Base-by-base conservation (phyloP, 306 rosid species). In the Malus asiatica region DNA sequence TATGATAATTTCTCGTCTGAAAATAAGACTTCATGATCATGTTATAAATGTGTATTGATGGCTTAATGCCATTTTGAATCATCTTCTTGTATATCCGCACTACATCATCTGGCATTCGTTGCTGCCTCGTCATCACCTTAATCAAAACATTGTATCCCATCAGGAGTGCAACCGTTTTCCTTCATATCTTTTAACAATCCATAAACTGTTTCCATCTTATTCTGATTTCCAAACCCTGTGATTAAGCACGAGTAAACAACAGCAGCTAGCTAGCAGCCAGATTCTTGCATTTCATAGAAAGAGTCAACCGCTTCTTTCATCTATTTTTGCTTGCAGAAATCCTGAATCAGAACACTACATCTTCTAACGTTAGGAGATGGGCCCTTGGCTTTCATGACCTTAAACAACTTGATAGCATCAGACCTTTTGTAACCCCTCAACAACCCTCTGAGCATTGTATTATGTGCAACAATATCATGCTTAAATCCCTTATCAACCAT, bases 1-100 rank as follows among this genome's bases (percentile, higher is more conserved):
- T 87, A 52, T 89, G 91, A 53, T 90, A 89, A 81, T 92, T 86
- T 83, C 84, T 88, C 11, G 81, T 74, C 72, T 78, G 87, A 73
- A 88, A 90, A 80, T 85, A 92, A 71, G 98, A 90, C 51, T 92
- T 95, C 98, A 93, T 87, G 42, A 92, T 84, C 99, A 92, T 95
- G 86, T 87, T 89, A 81, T 86, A 95, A 29, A 97, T 89, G 84
- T 95, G 97, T 78, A 92, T 83, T 23, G 97, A 72, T 59, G 97
- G 89, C 77, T 84, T 70, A 78, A 88, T 60, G 60, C 92, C 92
- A 71, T 78, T 82, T 55, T 80, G 82, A 83, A 87, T 69, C 98
- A 95, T 92, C 81, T 84, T 90, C 81, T 87, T 88, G 90, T 89
- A 95, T 70, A 90, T 81, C 79, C 80, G 84, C 68, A 79, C 81